phyloP scores from a whole-genome alignment of 169 alveolate species.

The Plasmodium sp. region DNA sequence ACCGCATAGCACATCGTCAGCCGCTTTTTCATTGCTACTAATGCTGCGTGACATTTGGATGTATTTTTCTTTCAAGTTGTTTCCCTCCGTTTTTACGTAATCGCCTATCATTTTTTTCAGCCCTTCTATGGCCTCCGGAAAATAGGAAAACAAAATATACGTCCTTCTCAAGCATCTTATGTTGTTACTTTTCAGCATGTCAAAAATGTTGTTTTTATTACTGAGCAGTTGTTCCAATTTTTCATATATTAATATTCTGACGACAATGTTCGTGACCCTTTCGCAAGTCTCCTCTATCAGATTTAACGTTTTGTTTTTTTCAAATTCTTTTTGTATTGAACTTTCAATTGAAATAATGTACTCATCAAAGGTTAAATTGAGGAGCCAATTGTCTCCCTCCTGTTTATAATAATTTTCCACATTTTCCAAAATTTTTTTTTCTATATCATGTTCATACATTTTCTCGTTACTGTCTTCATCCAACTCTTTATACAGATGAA shows the following conservation, averaged over 20 bases:
- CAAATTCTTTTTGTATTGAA: slow-evolving; percentile 55
- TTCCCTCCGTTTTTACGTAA: slow-evolving; percentile 55
- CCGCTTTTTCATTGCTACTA: not conserved
- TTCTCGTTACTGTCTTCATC: slow-evolving; percentile 66
- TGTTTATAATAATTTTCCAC: slow-evolving; percentile 56
- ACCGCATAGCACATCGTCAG: not conserved
- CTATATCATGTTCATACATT: slow-evolving; percentile 71
- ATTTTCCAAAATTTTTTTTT: slow-evolving; percentile 55
- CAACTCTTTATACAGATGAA: slow-evolving; percentile 48
- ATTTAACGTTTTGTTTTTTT: slow-evolving; percentile 41
- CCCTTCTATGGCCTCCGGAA: slow-evolving; percentile 74
- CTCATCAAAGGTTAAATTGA: slow-evolving; percentile 50
- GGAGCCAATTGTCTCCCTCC: slow-evolving; percentile 68
- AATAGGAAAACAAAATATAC: slow-evolving; percentile 74
- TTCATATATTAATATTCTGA: slow-evolving; percentile 58
- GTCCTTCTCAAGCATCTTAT: slow-evolving; percentile 56
- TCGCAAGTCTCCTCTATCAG: slow-evolving; percentile 65
- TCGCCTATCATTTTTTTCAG: slow-evolving; percentile 67
- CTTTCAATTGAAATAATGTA: slow-evolving; percentile 76
- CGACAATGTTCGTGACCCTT: slow-evolving; percentile 57
- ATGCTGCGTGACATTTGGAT: not conserved
- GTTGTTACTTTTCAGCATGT: slow-evolving; percentile 46
- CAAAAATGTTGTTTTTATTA: slow-evolving; percentile 37
- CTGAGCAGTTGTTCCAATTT: slow-evolving; percentile 15
- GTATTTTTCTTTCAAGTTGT: slow-evolving; percentile 52